These are phyloP conservation scores for Citrus inodora DNA, from an alignment of 345 rosid species.

Conservation along the genomic window DNA sequence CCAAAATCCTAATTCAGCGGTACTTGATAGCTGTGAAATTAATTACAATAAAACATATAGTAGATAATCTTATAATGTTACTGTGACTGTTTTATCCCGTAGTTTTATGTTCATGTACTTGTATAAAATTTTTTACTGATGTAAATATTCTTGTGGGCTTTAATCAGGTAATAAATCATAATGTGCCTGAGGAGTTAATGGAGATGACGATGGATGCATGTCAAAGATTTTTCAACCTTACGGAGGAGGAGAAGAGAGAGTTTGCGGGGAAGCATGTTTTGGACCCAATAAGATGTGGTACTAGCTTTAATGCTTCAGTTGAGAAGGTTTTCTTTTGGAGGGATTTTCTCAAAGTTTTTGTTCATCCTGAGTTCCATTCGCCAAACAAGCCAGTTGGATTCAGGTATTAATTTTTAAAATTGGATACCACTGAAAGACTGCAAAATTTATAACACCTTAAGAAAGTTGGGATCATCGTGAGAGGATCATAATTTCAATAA, in stretches of 20 bases:
- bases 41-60: no score
- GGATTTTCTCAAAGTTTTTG: conserved; percentile 46
- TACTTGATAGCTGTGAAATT: no score
- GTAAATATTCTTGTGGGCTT: background rate
- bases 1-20: no score
- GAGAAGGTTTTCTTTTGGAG: conserved; percentile 47
- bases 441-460: no score
- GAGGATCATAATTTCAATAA: no score
- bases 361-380: conserved; percentile 43
- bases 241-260: conserved; percentile 48
- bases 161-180: conserved; percentile 49
- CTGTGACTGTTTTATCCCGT: background rate
- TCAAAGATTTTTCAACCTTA: conserved; percentile 37
- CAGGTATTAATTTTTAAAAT: conserved; percentile 26
- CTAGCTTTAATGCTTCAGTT: conserved; percentile 46
- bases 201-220: conserved; percentile 28
- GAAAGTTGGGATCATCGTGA: background rate
- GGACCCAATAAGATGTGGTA: conserved; percentile 55
- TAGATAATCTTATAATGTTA: no score
- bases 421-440: rapidly evolving
- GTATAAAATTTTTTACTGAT: background rate
- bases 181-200: conserved; percentile 36
- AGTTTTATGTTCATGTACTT: background rate
- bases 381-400: conserved; percentile 39
- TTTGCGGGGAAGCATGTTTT: conserved; percentile 39